phyloP scores from a whole-genome alignment of 2,329 filamentous ascomycete species.

The Aspergillus floridensis region DNA sequence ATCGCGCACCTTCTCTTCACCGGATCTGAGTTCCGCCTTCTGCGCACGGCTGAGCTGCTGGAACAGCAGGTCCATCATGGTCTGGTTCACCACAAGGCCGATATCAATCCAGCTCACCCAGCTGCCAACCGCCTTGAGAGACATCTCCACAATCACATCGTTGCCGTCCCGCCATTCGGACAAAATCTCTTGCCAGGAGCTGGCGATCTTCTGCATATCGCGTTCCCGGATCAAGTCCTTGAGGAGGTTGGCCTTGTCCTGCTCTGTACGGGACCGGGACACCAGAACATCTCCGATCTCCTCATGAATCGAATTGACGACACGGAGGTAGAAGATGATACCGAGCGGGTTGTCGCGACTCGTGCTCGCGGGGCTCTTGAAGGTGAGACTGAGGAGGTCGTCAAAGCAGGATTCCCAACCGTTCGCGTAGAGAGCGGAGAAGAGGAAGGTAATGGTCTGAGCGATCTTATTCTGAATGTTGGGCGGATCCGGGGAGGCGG shows the following conservation, averaged over 20 bases:
- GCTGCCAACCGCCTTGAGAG: conserved; percentile 85
- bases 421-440: conserved; percentile 78
- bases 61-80: conserved; percentile 80
- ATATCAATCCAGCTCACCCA: conserved; percentile 99
- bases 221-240: conserved; percentile 86
- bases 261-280: conserved; percentile 71
- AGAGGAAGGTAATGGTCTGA: conserved; percentile 91
- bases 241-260: conserved; percentile 80
- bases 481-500: conserved; percentile 63
- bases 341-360: conserved; percentile 68
- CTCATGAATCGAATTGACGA: conserved; percentile 87
- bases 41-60: conserved; percentile 77
- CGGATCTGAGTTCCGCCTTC: conserved; percentile 60
- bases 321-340: conserved; percentile 81
- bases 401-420: conserved; percentile 90
- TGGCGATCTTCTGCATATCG: conserved; percentile 83
- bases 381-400: conserved; percentile 78
- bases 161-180: conserved; percentile 70
- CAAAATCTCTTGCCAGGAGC: conserved; percentile 89
- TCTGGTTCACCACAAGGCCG: conserved; percentile 82
- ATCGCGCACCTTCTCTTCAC: conserved; percentile 79
- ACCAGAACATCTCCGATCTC: conserved; percentile 94
- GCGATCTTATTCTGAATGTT: conserved; percentile 95
- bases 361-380: conserved; percentile 55
- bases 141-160: conserved; percentile 77